A percentile compares a stretch with the other conserved stretches of the same genome.
phyloP scores from a whole-genome alignment of 2,329 filamentous ascomycete species.

The Diplodia intermedia region DNA sequence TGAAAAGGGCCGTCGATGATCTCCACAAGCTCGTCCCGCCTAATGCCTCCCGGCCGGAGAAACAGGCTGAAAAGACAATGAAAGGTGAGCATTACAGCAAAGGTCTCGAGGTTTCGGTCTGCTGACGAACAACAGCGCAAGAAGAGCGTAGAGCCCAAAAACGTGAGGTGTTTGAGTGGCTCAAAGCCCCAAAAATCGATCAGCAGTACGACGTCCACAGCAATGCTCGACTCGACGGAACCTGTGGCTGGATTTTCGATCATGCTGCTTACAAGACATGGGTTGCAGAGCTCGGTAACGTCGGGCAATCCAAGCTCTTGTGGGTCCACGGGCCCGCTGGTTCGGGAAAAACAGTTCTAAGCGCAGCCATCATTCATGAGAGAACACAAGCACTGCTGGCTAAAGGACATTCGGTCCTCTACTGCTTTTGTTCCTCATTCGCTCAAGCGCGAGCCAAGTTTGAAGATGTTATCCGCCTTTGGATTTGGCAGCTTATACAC shows the following conservation, averaged over 20 bases:
- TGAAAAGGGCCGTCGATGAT: background rate
- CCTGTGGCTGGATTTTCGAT: background rate
- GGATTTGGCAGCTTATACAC: slow-evolving; percentile 2
- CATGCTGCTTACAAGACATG: background rate
- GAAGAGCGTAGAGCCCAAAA: background rate
- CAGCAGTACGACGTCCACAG: background rate
- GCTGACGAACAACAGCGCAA: background rate
- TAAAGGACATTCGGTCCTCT: background rate
- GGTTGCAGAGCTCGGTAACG: background rate
- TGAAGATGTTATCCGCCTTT: background rate
- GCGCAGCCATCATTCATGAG: background rate
- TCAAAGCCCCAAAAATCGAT: background rate
- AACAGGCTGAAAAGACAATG: background rate
- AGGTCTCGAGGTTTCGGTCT: too few species aligned
- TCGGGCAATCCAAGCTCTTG: background rate
- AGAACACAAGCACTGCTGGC: background rate
- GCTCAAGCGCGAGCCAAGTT: background rate
- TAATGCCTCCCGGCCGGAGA: background rate
- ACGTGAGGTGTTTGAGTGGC: background rate
- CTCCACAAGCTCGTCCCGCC: background rate
- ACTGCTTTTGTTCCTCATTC: background rate
- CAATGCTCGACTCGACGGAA: background rate
- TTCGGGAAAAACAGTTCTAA: background rate
- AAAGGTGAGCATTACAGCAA: background rate
- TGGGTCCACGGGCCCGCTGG: background rate